A percentile compares a stretch with the other conserved stretches of the same genome.
phyloP scores from a whole-genome alignment of 805 yeast species.

The Hanseniaspora lindneri region DNA sequence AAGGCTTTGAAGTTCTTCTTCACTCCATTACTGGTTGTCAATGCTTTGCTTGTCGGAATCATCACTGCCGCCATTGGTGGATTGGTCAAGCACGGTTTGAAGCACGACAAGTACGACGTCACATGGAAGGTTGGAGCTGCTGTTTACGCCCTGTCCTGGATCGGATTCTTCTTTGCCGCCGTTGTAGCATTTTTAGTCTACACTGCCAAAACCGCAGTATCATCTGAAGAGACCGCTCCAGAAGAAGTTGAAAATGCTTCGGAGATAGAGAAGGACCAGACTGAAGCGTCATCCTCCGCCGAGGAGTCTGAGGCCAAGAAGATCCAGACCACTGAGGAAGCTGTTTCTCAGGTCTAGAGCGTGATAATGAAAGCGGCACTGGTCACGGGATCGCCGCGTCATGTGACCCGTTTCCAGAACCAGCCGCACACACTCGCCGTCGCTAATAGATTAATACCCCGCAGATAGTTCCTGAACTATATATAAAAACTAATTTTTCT shows the following conservation, averaged over 20 bases:
- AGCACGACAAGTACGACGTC: conserved; percentile 26
- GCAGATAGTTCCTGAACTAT: too few relatives aligned
- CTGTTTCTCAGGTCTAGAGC: not conserved
- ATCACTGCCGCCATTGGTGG: conserved; percentile 24
- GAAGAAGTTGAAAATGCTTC: not conserved
- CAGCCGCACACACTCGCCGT: too few relatives aligned
- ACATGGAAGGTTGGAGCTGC: conserved; percentile 22
- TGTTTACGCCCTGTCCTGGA: conserved; percentile 26
- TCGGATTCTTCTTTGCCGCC: conserved; percentile 24
- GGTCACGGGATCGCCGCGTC: too few relatives aligned
- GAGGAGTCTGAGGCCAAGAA: not conserved
- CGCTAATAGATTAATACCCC: too few relatives aligned
- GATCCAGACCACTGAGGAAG: too few relatives aligned
- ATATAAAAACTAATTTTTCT: too few relatives aligned
- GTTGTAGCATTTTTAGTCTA: conserved; percentile 19
- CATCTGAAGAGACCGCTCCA: not conserved
- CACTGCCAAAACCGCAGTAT: not conserved
- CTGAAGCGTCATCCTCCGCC: not conserved
- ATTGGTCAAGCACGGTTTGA: conserved; percentile 27
- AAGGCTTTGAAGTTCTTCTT: conserved; percentile 18
- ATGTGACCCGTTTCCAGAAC: too few relatives aligned
- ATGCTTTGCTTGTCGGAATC: conserved; percentile 25
- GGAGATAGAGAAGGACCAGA: too few relatives aligned
- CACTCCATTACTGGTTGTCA: conserved; percentile 19
- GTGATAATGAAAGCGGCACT: too few relatives aligned